Base-by-base conservation (phyloP, 2,329 filamentous ascomycete species). In the Phialophora chinensis region DNA sequence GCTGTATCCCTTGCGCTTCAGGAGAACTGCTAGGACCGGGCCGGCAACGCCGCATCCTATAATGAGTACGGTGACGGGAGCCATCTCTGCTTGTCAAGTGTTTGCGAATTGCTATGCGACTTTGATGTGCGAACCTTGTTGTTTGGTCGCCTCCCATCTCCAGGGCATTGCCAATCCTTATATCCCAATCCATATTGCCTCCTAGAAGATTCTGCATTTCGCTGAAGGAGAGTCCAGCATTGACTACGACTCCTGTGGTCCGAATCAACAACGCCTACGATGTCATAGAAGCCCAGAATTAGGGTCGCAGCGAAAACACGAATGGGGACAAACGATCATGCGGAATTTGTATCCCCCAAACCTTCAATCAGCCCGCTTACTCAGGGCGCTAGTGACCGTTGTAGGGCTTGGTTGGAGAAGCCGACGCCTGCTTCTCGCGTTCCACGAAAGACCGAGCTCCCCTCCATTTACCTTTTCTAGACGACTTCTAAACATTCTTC, bases 21-120 rank as follows among this genome's bases (percentile, higher is more conserved):
- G 31, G 29, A 68, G 57, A 25, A 60, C 54, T 7, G 66, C 66
- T 17, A 68, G 59, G 10, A 66, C 66, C 6, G 66, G 63, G 14
- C 62, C 62, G 42, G 66, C 66, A 17, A 68, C 50, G 5, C 66
- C 66, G 55, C 66, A 68, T 20, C 66, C 66, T 17, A 66, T 60
- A n/a, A 68, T 63, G 27, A 66, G 60, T 6, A 68, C 66, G n/a
- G 62, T 58, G 3, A 64, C 29, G 10, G 53, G 33, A 14, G 61
- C 49, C 61, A 63, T 63, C 7, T 47, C 23, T 55, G 10, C 14
- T 11, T 4, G 11, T 56, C 14, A 12, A 35, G 4, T 33, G 25
- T 20, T 56, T 38, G 25, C 4, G 29, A 56, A 14, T 29, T 17
- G 23, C 2, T 10, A 10, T 35, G 23, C 3, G 29, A 27, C 49